A percentile compares a stretch with the other conserved stretches of the same genome.
Conservation (phyloP, 306 rosid genomes). For the Cucumis hystrix region DNA sequence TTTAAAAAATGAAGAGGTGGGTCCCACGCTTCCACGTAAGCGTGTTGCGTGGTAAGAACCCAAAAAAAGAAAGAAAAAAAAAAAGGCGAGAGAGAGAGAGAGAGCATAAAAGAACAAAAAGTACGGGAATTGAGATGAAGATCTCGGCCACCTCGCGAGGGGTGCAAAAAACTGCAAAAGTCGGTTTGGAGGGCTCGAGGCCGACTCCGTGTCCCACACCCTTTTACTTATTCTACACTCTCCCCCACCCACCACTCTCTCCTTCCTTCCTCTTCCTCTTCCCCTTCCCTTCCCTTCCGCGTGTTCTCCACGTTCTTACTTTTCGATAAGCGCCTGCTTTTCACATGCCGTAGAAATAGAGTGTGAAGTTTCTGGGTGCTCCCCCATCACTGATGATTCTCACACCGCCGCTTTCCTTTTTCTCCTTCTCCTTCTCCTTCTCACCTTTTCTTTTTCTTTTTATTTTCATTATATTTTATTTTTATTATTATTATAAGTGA, state of each 20-base stretch:
- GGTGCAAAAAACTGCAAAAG: neutral
- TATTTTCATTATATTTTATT: neutral
- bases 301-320: neutral
- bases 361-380: neutral
- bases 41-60: no score
- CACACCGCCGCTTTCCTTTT: constrained; percentile 7
- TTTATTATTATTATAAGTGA: neutral
- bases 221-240: neutral
- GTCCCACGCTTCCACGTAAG: no score
- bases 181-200: constrained; percentile 10
- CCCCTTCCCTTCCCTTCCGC: neutral
- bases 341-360: neutral
- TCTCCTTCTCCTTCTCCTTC: no score
- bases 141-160: neutral
- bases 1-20: no score
- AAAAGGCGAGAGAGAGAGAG: neutral
- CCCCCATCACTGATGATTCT: neutral
- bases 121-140: constrained; percentile 4
- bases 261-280: neutral
- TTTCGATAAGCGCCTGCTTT: neutral
- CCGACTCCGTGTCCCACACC: neutral
- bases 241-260: neutral
- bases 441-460: neutral
- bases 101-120: neutral
- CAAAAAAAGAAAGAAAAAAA: no score